Evolutionary conservation across 768 basidiomycete genomes (phyloP).

Genomic region (Xerocomellus intermedius): DNA sequence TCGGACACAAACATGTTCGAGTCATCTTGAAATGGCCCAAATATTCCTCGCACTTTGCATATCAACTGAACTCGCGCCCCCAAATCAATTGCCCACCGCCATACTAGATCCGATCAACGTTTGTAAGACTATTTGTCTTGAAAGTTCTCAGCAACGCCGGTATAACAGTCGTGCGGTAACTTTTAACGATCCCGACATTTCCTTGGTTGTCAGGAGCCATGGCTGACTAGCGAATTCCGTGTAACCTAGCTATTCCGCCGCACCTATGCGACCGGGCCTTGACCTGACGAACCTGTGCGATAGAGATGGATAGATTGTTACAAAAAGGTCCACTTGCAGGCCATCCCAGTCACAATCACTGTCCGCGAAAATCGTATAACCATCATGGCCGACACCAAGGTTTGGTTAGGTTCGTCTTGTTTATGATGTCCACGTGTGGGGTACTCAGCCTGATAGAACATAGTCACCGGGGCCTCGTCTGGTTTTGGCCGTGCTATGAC

Average conservation of each 20-base stretch:
- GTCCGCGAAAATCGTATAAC: neutral
- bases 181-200: neutral
- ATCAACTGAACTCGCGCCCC: too few relatives aligned
- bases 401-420: too few relatives aligned
- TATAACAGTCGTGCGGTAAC: neutral
- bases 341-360: neutral
- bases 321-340: neutral
- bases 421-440: neutral
- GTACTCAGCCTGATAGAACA: neutral
- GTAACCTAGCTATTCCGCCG: neutral
- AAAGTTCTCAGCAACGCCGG: neutral
- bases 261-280: neutral
- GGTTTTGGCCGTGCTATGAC: slow-evolving; percentile 39
- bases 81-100: too few relatives aligned
- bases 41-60: too few relatives aligned
- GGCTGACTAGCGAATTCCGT: neutral
- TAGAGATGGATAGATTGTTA: neutral
- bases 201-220: neutral
- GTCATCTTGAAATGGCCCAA: neutral
- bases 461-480: slow-evolving; percentile 37
- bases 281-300: neutral
- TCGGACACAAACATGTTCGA: neutral
- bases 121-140: neutral
- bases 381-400: slow-evolving; percentile 10
- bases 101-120: neutral